Percentiles rank a stretch among this genome's conserved stretches.
Conservation (phyloP, 441 rosid genomes). For the Hura crepitans region DNA sequence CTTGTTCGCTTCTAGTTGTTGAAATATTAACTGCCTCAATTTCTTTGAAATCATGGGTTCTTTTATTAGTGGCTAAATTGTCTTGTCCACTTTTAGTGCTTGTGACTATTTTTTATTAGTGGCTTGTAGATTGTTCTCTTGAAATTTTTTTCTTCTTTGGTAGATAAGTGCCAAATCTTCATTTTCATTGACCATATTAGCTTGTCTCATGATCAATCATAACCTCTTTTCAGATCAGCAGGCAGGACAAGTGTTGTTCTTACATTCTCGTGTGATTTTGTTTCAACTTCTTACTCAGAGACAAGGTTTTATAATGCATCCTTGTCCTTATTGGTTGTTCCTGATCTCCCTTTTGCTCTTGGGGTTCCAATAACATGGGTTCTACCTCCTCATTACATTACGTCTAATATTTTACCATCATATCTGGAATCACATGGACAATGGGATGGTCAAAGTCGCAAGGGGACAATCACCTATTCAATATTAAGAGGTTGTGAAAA, state of each 20-base stretch:
- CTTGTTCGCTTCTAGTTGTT: not conserved
- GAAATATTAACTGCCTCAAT: not conserved
- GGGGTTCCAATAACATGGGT: conserved; percentile 89
- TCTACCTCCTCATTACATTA: conserved; percentile 82
- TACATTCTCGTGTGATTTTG: conserved; percentile 79
- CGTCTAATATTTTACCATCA: conserved; percentile 66
- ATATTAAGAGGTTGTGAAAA: conserved; percentile 56
- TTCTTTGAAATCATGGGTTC: not conserved
- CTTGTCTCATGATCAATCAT: conserved; percentile 29
- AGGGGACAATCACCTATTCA: conserved; percentile 65
- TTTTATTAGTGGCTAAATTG: not conserved
- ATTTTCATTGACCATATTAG: conserved; percentile 14
- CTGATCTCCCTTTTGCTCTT: conserved; percentile 87
- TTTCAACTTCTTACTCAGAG: conserved; percentile 55
- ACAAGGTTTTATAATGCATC: conserved; percentile 68
- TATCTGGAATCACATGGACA: conserved; percentile 47
- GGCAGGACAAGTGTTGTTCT: conserved; percentile 65
- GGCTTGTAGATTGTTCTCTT: conserved; percentile 12
- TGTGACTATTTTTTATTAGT: not conserved
- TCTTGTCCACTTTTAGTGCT: too few species aligned
- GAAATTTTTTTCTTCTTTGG: conserved; percentile 4
- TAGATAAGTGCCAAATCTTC: not conserved
- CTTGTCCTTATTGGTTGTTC: conserved; percentile 53
- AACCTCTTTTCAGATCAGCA: conserved; percentile 57
- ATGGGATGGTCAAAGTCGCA: conserved; percentile 56